Conservation (phyloP, 805 yeast genomes). For the Ascoidea tarda region DNA sequence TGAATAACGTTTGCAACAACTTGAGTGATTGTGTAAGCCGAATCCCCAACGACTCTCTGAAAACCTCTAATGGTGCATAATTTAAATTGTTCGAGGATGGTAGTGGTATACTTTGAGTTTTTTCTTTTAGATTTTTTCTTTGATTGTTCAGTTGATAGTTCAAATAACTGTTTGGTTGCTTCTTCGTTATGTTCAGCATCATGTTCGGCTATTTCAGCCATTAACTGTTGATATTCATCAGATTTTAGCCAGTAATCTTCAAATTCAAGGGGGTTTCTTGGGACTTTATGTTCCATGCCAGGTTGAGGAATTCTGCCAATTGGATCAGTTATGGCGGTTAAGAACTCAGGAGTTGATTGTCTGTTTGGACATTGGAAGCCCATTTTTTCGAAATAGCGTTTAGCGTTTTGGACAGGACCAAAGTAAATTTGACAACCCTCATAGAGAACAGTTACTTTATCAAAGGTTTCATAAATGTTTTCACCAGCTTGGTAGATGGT, state of each 20-base stretch:
- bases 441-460: conserved; percentile 37
- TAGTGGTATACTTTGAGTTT: conserved; percentile 28
- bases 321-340: conserved; percentile 49
- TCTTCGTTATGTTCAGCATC: conserved; percentile 16
- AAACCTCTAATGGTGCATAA: conserved; percentile 35
- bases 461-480: conserved; percentile 37
- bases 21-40: conserved; percentile 30
- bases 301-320: conserved; percentile 28
- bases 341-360: conserved; percentile 48
- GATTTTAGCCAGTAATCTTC: conserved; percentile 34
- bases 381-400: conserved; percentile 36
- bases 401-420: conserved; percentile 35
- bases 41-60: conserved; percentile 44
- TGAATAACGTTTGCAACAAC: conserved; percentile 35
- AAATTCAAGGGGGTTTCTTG: conserved; percentile 43
- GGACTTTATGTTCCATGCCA: conserved; percentile 36
- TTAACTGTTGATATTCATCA: conserved; percentile 21
- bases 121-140: conserved; percentile 24
- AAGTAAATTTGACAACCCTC: conserved; percentile 42
- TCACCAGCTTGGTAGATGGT: conserved; percentile 52
- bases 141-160: conserved; percentile 21
- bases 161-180: conserved; percentile 21
- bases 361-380: conserved; percentile 44
- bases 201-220: conserved; percentile 30
- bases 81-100: conserved; percentile 32